Conservation (phyloP, 805 yeast species). For the Middelhovenomyces tepae region DNA sequence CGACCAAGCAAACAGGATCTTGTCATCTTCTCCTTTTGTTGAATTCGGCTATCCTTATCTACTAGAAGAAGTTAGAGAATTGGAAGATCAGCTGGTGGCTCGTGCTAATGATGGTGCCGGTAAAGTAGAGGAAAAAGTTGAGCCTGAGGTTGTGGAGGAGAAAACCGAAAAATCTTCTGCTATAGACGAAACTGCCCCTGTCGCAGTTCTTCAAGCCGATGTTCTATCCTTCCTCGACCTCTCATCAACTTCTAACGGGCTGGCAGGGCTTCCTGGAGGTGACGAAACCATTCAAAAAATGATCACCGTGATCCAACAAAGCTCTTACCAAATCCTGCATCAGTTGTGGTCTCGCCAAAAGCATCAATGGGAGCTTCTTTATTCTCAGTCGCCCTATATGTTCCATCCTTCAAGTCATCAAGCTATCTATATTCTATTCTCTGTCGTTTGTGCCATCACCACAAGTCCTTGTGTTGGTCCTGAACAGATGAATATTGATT, state of each 20-base stretch:
- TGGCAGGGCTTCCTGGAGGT: slow-evolving; percentile 30
- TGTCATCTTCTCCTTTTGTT: slow-evolving; percentile 84
- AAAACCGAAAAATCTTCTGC: slow-evolving; percentile 5
- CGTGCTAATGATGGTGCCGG: slow-evolving; percentile 12
- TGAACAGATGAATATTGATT: slow-evolving; percentile 71
- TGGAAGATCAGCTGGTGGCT: slow-evolving; percentile 35
- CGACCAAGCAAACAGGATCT: slow-evolving; percentile 34
- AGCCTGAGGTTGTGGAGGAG: slow-evolving; percentile 8
- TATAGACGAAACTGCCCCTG: slow-evolving; percentile 1
- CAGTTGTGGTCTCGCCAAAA: slow-evolving; percentile 31
- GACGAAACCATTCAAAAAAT: slow-evolving; percentile 31
- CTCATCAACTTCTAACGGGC: slow-evolving; percentile 1
- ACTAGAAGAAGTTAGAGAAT: slow-evolving; percentile 42
- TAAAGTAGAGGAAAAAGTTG: slow-evolving; percentile 10
- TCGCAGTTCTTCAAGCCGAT: slow-evolving; percentile 4
- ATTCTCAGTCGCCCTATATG: slow-evolving; percentile 44
- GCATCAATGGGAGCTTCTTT: slow-evolving; percentile 64
- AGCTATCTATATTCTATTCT: slow-evolving; percentile 65
- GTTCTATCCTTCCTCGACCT: slow-evolving; percentile 3
- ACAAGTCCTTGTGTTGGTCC: slow-evolving; percentile 95
- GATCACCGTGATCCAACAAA: slow-evolving; percentile 27
- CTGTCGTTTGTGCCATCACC: slow-evolving; percentile 72
- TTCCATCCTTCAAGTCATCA: slow-evolving; percentile 70
- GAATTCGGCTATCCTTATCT: slow-evolving; percentile 62
- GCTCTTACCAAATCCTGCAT: slow-evolving; percentile 22